A percentile compares a stretch with the other conserved stretches of the same genome.
phyloP scores from a whole-genome alignment of 1,284 basidiomycete species.

The Tilletia caries region DNA sequence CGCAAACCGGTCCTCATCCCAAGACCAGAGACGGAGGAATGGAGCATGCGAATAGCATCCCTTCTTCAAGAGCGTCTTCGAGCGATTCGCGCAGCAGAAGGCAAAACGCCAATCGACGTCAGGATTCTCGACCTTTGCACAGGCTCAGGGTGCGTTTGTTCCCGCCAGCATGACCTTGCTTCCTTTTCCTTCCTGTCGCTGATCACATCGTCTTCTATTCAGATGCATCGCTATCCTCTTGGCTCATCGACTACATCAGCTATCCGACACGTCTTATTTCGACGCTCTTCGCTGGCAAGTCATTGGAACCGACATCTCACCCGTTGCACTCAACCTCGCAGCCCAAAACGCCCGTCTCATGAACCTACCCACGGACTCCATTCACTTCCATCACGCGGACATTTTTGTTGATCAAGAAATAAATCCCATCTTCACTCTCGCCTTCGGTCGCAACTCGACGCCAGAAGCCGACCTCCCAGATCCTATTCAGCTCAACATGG shows the following conservation, averaged over 20 bases:
- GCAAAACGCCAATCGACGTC: not conserved
- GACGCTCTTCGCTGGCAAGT: not conserved
- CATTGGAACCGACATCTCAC: not conserved
- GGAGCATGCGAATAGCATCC: not conserved
- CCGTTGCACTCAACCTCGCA: not conserved
- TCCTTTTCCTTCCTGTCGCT: not conserved
- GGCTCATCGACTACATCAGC: not conserved
- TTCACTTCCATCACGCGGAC: not conserved
- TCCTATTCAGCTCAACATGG: constrained; percentile 61
- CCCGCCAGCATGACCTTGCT: not conserved
- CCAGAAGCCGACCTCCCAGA: not conserved
- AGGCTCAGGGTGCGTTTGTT: not conserved
- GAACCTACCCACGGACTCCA: not conserved
- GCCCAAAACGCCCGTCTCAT: not conserved
- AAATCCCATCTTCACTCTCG: not conserved
- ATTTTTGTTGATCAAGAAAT: not conserved
- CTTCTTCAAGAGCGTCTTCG: not conserved
- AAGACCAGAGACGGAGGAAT: constrained; percentile 8
- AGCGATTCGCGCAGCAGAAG: not conserved
- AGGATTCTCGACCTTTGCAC: constrained; percentile 1
- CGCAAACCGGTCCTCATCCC: not conserved
- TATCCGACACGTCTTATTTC: not conserved
- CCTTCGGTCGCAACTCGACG: not conserved
- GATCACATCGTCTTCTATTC: not conserved
- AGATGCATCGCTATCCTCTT: constrained; percentile 6